Conservation (phyloP, 805 yeast species). For the Monosporozyma servazzii region DNA sequence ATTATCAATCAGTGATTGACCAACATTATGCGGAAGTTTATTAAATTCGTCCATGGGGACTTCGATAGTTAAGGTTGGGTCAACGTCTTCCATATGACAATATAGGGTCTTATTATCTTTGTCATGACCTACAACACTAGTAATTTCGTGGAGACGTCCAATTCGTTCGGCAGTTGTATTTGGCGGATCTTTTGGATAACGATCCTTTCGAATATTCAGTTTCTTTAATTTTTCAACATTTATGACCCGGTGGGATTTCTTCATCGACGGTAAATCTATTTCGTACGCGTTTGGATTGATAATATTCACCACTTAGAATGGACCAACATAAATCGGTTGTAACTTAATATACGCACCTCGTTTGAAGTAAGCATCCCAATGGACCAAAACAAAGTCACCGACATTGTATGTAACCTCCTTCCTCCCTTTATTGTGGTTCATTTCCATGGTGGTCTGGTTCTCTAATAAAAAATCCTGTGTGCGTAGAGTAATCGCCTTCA, state of each 20-base stretch:
- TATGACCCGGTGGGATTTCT: conserved; percentile 4
- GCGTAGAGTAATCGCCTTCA: neutral
- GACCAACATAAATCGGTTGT: conserved; percentile 7
- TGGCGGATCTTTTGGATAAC: neutral
- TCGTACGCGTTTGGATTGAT: conserved; percentile 6
- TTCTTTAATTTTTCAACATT: conserved; percentile 4
- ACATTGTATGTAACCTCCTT: neutral
- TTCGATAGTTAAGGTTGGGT: too few relatives aligned
- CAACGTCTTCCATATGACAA: too few relatives aligned
- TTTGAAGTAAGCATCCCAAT: conserved; percentile 5
- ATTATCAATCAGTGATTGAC: too few relatives aligned
- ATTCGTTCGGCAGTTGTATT: neutral
- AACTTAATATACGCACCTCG: conserved; percentile 2
- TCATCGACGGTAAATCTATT: conserved; percentile 4
- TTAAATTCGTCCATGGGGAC: too few relatives aligned
- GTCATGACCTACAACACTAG: neutral
- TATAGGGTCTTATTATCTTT: too few relatives aligned
- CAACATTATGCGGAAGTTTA: too few relatives aligned
- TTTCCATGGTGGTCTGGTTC: conserved; percentile 2
- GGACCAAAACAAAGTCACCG: conserved; percentile 4
- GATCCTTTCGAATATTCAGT: neutral
- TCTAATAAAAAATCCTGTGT: conserved; percentile 1
- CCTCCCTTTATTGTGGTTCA: neutral
- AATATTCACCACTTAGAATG: conserved; percentile 3
- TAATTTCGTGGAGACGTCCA: neutral